Evolutionary conservation across 1,284 basidiomycete genomes (phyloP).

Genomic region (Schizopora paradoxa): DNA sequence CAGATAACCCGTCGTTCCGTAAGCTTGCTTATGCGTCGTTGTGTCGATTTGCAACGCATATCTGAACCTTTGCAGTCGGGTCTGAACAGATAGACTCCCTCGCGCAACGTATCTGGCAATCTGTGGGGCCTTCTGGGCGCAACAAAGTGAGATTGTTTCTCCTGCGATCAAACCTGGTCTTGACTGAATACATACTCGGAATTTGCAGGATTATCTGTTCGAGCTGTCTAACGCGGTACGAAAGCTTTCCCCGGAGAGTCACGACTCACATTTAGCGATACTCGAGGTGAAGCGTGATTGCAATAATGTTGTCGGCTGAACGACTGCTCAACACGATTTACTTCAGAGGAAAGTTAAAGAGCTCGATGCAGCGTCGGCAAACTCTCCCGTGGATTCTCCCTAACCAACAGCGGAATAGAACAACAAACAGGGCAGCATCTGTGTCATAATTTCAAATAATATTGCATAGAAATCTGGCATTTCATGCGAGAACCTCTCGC

Average conservation of each 20-base stretch:
- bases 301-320: too few species aligned
- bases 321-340: neutral
- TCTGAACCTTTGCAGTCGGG: slow-evolving; percentile 50
- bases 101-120: slow-evolving; percentile 64
- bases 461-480: too few species aligned
- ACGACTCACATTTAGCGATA: slow-evolving; percentile 72
- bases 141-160: slow-evolving; percentile 56
- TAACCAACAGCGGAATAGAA: too few species aligned
- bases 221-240: slow-evolving; percentile 64
- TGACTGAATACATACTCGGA: neutral
- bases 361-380: too few species aligned
- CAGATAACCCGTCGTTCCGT: slow-evolving; percentile 77
- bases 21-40: slow-evolving; percentile 20
- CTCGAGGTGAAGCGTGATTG: slow-evolving; percentile 73
- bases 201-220: slow-evolving; percentile 70
- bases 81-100: slow-evolving; percentile 68
- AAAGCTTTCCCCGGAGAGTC: slow-evolving; percentile 64
- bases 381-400: too few species aligned
- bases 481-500: too few species aligned
- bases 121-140: slow-evolving; percentile 75
- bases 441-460: too few species aligned
- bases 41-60: neutral
- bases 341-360: slow-evolving; percentile 28
- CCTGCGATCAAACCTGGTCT: neutral
- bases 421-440: too few species aligned